These are phyloP conservation scores for Cladosporium sp. DNA, from an alignment of 2,329 filamentous ascomycete genomes.

Conservation along the genomic window DNA sequence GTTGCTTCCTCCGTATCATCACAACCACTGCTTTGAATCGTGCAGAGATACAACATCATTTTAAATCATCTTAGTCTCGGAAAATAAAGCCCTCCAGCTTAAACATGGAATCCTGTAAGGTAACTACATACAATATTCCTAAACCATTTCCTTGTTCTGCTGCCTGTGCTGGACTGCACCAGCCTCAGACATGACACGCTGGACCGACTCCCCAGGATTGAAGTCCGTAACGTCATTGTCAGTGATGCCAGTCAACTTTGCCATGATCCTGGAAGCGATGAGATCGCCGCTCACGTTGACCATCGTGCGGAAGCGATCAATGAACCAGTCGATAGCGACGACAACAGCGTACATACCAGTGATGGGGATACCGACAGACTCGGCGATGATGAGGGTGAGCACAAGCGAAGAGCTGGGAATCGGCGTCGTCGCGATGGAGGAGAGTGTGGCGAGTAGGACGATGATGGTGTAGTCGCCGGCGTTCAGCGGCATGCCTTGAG, in stretches of 20 bases:
- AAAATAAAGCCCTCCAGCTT: neutral
- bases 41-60: neutral
- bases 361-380: conserved; percentile 46
- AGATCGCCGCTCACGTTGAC: conserved; percentile 55
- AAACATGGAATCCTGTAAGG: neutral
- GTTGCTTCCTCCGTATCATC: neutral
- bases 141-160: conserved; percentile 6
- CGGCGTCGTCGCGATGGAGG: conserved; percentile 56
- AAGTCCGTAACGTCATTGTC: conserved; percentile 20
- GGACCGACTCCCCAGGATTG: neutral
- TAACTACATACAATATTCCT: neutral
- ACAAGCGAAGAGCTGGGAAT: conserved; percentile 56
- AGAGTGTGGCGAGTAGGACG: conserved; percentile 51
- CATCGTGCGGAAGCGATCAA: conserved; percentile 57
- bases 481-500: conserved; percentile 48
- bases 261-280: conserved; percentile 45
- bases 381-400: conserved; percentile 54
- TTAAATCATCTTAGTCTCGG: neutral
- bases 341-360: conserved; percentile 56
- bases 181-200: conserved; percentile 8
- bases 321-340: conserved; percentile 57
- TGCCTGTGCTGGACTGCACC: conserved; percentile 7
- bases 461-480: conserved; percentile 53
- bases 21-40: neutral
- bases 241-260: conserved; percentile 43